These are phyloP conservation scores for Escovopsis weberi DNA, from an alignment of 2,329 filamentous ascomycete genomes.

Conservation along the genomic window DNA sequence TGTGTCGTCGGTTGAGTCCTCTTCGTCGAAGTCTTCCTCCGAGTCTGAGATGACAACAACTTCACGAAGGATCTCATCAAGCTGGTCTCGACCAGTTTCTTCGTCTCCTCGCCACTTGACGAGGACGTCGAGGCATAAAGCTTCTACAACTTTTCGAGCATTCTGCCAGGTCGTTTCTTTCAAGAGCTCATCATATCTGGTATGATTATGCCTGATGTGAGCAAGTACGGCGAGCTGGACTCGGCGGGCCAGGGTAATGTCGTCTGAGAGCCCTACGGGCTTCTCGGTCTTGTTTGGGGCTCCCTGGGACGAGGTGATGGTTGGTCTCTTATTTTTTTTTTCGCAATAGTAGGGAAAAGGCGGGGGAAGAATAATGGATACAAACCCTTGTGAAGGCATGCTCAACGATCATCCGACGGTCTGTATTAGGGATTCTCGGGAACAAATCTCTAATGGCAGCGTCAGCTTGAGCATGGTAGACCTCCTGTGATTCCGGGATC, in stretches of 20 bases:
- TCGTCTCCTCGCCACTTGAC: constrained; percentile 61
- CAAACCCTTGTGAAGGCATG: constrained; percentile 49
- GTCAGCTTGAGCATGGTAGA: constrained; percentile 49
- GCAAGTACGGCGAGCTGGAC: constrained; percentile 52
- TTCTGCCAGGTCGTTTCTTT: constrained; percentile 43
- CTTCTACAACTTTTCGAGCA: constrained; percentile 46
- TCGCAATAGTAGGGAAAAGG: background rate
- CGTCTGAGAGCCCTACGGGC: constrained; percentile 41
- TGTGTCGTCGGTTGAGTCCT: constrained; percentile 20
- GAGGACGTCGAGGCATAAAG: constrained; percentile 47
- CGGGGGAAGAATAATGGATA: constrained; percentile 3
- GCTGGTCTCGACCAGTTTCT: constrained; percentile 51
- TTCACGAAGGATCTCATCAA: constrained; percentile 52
- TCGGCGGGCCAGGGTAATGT: constrained; percentile 43
- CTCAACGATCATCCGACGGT: constrained; percentile 46
- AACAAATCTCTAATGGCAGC: constrained; percentile 48
- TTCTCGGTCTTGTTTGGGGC: constrained; percentile 35
- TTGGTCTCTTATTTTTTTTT: constrained; percentile 2
- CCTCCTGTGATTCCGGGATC: constrained; percentile 42
- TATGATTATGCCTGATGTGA: constrained; percentile 53
- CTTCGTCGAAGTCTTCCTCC: constrained; percentile 30
- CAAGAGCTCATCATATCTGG: constrained; percentile 47
- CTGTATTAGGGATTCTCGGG: constrained; percentile 49
- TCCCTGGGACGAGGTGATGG: constrained; percentile 23
- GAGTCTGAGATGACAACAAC: constrained; percentile 52